phyloP scores from a whole-genome alignment of 148 eudicot genomes.

The Simmondsia chinensis region DNA sequence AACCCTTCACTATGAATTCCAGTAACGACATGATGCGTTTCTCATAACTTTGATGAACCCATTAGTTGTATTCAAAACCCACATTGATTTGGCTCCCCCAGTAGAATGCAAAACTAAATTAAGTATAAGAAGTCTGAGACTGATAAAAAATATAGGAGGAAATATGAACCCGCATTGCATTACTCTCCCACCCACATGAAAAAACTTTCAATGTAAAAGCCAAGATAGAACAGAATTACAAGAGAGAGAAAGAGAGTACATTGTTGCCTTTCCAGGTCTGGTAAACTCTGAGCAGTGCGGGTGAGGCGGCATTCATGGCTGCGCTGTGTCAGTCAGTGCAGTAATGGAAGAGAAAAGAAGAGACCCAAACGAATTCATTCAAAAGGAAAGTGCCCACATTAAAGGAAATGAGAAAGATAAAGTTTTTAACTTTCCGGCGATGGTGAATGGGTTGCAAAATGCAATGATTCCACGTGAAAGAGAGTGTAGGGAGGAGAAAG shows the following conservation, averaged over 20 bases:
- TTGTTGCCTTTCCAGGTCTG: conserved; percentile 42
- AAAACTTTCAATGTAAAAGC: no score
- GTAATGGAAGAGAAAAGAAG: no score
- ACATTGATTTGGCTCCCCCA: not conserved
- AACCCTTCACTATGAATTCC: no score
- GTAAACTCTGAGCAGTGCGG: conserved; percentile 17
- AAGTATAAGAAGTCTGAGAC: not conserved
- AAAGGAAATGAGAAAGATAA: not conserved
- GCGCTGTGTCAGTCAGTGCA: not conserved
- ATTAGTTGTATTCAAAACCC: not conserved
- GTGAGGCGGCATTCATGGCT: conserved; percentile 3
- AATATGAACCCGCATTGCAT: no score
- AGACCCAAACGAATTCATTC: no score
- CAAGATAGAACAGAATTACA: no score
- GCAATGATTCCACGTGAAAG: not conserved
- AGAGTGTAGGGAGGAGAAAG: no score
- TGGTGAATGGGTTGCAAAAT: conserved; percentile 2
- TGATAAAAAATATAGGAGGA: not conserved
- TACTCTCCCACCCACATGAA: no score
- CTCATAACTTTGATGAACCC: no score
- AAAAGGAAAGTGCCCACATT: no score
- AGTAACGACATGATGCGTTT: no score
- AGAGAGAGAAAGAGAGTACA: conserved; percentile 10
- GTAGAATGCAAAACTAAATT: not conserved
- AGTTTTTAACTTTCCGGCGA: no score